Conservation (phyloP, 495 filamentous ascomycete species). For the Aspergillus nidulans region DNA sequence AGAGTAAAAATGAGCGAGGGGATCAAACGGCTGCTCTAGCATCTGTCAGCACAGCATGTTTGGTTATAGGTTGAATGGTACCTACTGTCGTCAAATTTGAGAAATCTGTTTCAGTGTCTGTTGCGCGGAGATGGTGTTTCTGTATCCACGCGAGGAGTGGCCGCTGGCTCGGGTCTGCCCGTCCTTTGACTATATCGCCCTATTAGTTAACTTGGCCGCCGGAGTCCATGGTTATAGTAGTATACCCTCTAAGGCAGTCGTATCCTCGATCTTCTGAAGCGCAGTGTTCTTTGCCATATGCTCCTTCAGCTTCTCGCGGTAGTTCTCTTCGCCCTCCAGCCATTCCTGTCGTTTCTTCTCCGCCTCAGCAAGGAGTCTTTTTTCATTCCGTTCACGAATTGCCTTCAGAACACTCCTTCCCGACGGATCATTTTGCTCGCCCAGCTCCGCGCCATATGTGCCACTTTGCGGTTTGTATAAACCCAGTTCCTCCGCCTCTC, state of each 20-base stretch:
- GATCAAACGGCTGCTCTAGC: slow-evolving; percentile 54
- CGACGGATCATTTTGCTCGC: slow-evolving; percentile 36
- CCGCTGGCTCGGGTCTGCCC: slow-evolving; percentile 40
- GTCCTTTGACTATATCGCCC: slow-evolving; percentile 25
- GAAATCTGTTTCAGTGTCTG: slow-evolving; percentile 30
- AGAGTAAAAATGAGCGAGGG: slow-evolving; percentile 58
- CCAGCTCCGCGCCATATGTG: slow-evolving; percentile 38
- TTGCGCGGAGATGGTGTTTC: slow-evolving; percentile 40
- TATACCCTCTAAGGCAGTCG: slow-evolving; percentile 34
- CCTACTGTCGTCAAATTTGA: slow-evolving; percentile 35
- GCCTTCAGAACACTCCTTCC: slow-evolving; percentile 48
- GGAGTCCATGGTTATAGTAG: background rate
- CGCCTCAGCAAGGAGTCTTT: slow-evolving; percentile 39
- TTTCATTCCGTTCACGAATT: slow-evolving; percentile 45
- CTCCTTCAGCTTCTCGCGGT: slow-evolving; percentile 36
- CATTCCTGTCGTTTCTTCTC: slow-evolving; percentile 45
- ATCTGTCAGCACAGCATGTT: slow-evolving; percentile 1
- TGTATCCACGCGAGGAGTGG: slow-evolving; percentile 48
- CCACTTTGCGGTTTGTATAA: slow-evolving; percentile 50
- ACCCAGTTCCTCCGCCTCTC: slow-evolving; percentile 40
- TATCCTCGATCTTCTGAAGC: slow-evolving; percentile 44
- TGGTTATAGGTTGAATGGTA: background rate
- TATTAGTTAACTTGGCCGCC: slow-evolving; percentile 1
- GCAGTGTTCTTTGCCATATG: slow-evolving; percentile 43
- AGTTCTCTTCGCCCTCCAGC: slow-evolving; percentile 38